phyloP scores from a whole-genome alignment of 805 yeast genomes.

The Deakozyma indianensis region DNA sequence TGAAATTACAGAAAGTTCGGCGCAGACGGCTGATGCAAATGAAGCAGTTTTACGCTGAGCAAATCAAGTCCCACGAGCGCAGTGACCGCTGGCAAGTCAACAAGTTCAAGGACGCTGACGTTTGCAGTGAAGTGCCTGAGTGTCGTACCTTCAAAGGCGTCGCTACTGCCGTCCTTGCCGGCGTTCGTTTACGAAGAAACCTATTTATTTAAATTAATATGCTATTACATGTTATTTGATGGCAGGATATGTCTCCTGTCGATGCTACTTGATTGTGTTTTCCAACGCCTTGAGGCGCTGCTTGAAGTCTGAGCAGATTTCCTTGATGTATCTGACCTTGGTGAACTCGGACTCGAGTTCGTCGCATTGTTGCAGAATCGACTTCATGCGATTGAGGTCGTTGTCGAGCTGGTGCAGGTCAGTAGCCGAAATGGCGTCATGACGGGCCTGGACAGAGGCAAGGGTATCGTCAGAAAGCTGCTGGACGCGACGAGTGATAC shows the following conservation, averaged over 20 bases:
- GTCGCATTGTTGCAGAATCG: slow-evolving; percentile 27
- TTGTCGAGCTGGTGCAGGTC: background rate
- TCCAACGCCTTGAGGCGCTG: slow-evolving; percentile 25
- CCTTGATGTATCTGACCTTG: slow-evolving; percentile 38
- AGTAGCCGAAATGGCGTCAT: background rate
- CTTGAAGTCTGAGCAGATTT: slow-evolving; percentile 28
- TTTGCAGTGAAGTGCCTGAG: background rate
- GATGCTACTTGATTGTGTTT: background rate
- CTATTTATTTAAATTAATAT: background rate
- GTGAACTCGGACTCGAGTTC: slow-evolving; percentile 37
- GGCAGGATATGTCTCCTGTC: too few species aligned
- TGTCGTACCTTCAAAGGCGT: slow-evolving; percentile 11
- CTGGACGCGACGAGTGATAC: background rate
- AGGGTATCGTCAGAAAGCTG: background rate
- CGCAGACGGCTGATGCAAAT: background rate
- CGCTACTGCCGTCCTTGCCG: slow-evolving; percentile 17
- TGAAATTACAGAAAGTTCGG: background rate
- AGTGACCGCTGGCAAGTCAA: background rate
- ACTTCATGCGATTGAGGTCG: slow-evolving; percentile 25
- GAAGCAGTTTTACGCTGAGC: background rate
- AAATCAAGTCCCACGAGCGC: background rate
- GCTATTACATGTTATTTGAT: too few species aligned
- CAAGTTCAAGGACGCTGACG: background rate
- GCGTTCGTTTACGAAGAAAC: slow-evolving; percentile 14
- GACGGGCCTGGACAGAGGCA: background rate